These are phyloP conservation scores for Stachybotrys chartarum DNA, from an alignment of 2,329 filamentous ascomycete species.

Conservation along the genomic window DNA sequence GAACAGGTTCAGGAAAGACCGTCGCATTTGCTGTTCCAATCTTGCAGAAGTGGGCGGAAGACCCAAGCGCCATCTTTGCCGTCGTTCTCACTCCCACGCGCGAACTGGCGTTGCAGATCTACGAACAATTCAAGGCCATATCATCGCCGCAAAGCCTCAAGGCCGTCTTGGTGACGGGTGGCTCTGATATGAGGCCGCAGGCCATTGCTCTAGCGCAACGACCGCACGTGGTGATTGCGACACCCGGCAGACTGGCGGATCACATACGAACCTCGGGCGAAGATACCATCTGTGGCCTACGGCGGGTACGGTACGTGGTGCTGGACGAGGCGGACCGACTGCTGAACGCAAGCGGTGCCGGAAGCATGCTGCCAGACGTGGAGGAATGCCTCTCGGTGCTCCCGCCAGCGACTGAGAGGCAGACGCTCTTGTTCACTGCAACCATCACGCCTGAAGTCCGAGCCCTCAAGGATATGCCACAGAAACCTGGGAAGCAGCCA, in stretches of 20 bases:
- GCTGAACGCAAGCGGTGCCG: constrained; percentile 62
- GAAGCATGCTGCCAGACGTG: constrained; percentile 91
- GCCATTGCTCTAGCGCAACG: constrained; percentile 74
- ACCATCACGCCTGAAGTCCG: constrained; percentile 91
- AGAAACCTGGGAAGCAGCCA: constrained; percentile 60
- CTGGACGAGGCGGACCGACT: constrained; percentile 94
- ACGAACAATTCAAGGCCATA: constrained; percentile 91
- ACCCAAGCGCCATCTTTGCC: constrained; percentile 86
- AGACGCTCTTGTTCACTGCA: constrained; percentile 92
- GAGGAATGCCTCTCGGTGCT: constrained; percentile 80
- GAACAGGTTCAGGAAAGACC: constrained; percentile 96
- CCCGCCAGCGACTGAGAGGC: constrained; percentile 69
- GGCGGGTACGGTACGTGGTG: constrained; percentile 76
- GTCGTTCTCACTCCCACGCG: constrained; percentile 83
- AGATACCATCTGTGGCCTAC: constrained; percentile 78
- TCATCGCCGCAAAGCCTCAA: constrained; percentile 84
- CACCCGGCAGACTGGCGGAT: constrained; percentile 85
- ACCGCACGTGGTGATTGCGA: constrained; percentile 91
- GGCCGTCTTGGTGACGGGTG: constrained; percentile 82
- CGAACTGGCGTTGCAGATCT: constrained; percentile 92
- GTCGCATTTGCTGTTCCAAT: constrained; percentile 94
- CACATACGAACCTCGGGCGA: constrained; percentile 87
- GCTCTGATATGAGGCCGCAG: constrained; percentile 85
- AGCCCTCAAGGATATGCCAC: constrained; percentile 71
- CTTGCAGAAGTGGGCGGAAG: constrained; percentile 84